Percentiles rank a stretch among this genome's conserved stretches.
Evolutionary conservation across 2,329 filamentous ascomycete species (phyloP).

Genomic region (Podosphaera leucotricha): DNA sequence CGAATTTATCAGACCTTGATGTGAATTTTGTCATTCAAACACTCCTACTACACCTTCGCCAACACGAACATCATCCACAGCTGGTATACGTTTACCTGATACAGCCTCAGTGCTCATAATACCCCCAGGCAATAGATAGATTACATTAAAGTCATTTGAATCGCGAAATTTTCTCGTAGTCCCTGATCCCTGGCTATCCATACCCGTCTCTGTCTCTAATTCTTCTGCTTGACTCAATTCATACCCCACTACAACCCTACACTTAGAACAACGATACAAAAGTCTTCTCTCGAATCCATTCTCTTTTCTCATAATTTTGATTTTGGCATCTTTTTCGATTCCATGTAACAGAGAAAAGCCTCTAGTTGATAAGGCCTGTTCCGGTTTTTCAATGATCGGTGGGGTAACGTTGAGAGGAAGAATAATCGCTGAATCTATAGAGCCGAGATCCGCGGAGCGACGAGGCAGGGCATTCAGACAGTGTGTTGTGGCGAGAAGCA

Average conservation of each 20-base stretch:
- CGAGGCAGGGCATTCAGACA: conserved; percentile 26
- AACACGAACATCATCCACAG: conserved; percentile 15
- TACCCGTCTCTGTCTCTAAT: conserved; percentile 3
- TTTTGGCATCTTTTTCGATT: conserved; percentile 22
- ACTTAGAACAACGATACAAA: conserved; percentile 33
- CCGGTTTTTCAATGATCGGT: conserved; percentile 2
- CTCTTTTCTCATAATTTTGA: conserved; percentile 27
- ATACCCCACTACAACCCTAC: conserved; percentile 37
- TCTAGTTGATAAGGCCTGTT: conserved; percentile 6
- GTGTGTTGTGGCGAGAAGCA: conserved; percentile 35
- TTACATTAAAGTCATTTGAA: conserved; percentile 18
- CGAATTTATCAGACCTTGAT: neutral
- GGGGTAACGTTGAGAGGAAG: conserved; percentile 24
- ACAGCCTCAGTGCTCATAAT: conserved; percentile 34
- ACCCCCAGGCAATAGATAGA: conserved; percentile 37
- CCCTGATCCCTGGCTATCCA: conserved; percentile 13
- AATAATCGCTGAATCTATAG: conserved; percentile 30
- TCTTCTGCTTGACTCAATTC: conserved; percentile 14
- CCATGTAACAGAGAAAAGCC: conserved; percentile 26
- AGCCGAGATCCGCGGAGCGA: conserved; percentile 16
- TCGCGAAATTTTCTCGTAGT: conserved; percentile 7
- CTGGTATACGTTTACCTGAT: conserved; percentile 15
- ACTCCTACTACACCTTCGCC: conserved; percentile 7
- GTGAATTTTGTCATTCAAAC: conserved; percentile 14
- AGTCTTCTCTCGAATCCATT: conserved; percentile 46